A percentile compares a stretch with the other conserved stretches of the same genome.
These are phyloP conservation scores for Sporobolomyces roseus DNA, from an alignment of 768 basidiomycete genomes.

Conservation along the genomic window DNA sequence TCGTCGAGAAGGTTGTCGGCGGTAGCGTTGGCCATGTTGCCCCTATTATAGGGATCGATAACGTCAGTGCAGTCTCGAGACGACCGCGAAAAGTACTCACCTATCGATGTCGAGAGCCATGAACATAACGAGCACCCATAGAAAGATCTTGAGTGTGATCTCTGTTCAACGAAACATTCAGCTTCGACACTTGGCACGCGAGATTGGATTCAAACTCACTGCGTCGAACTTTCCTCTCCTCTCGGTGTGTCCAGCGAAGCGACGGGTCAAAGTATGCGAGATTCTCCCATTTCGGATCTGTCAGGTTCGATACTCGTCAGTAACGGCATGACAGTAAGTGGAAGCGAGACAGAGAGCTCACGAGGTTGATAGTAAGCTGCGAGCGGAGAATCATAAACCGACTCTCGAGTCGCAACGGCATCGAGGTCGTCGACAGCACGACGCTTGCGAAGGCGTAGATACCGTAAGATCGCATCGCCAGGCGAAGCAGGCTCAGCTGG, in stretches of 20 bases:
- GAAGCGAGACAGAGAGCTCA: too few relatives aligned
- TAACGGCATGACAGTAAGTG: too few relatives aligned
- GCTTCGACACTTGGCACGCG: too few relatives aligned
- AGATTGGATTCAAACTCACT: too few relatives aligned
- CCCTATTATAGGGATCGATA: too few relatives aligned
- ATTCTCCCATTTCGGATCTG: conserved; percentile 41
- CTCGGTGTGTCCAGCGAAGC: conserved; percentile 49
- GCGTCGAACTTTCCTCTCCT: conserved; percentile 43
- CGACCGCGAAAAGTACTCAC: too few relatives aligned
- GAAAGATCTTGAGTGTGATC: conserved; percentile 47
- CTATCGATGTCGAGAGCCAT: conserved; percentile 38
- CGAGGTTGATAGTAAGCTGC: too few relatives aligned
- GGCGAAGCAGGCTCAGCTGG: background rate
- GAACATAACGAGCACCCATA: conserved; percentile 47
- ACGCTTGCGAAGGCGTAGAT: conserved; percentile 6
- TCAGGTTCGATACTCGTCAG: too few relatives aligned
- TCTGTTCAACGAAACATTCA: too few relatives aligned
- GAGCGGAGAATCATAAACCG: too few relatives aligned
- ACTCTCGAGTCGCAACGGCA: too few relatives aligned
- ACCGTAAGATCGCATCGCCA: conserved; percentile 21
- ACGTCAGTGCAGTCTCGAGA: too few relatives aligned
- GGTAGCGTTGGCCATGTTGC: conserved; percentile 28
- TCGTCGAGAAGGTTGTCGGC: conserved; percentile 48
- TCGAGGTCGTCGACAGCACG: conserved; percentile 3
- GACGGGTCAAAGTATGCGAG: conserved; percentile 46